A percentile compares a stretch with the other conserved stretches of the same genome.
Evolutionary conservation across 2,329 filamentous ascomycete genomes (phyloP).

Genomic region (Albifimbria verrucaria): DNA sequence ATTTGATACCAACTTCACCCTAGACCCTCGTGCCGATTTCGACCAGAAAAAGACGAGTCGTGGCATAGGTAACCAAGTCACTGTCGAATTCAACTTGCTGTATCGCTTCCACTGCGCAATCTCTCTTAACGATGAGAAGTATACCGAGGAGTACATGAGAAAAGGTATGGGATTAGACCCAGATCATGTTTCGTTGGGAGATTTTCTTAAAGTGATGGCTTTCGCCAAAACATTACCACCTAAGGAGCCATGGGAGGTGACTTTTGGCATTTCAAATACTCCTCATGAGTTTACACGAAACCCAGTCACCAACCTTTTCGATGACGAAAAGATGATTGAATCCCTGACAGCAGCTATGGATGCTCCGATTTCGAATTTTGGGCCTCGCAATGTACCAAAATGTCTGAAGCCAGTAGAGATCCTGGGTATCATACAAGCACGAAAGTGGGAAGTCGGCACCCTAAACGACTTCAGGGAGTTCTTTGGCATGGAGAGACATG

Average conservation of each 20-base stretch:
- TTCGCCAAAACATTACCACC: background rate
- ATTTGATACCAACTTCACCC: conserved; percentile 21
- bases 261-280: no score
- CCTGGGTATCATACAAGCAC: conserved; percentile 43
- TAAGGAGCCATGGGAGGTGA: background rate
- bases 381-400: conserved; percentile 44
- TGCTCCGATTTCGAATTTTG: conserved; percentile 53
- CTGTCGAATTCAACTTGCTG: conserved; percentile 50
- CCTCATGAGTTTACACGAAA: no score
- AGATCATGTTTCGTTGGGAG: background rate
- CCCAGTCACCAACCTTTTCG: background rate
- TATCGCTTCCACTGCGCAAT: conserved; percentile 48
- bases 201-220: conserved; percentile 5
- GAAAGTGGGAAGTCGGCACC: conserved; percentile 48
- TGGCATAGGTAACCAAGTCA: conserved; percentile 41
- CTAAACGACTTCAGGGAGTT: conserved; percentile 50
- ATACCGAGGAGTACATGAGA: conserved; percentile 20
- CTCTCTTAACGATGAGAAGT: conserved; percentile 40
- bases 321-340: conserved; percentile 40
- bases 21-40: conserved; percentile 25
- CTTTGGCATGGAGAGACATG: conserved; percentile 47
- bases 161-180: background rate
- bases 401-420: conserved; percentile 45
- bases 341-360: conserved; percentile 45
- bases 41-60: conserved; percentile 16